phyloP scores from a whole-genome alignment of 2,329 filamentous ascomycete species.

The Teratosphaeria viscida region DNA sequence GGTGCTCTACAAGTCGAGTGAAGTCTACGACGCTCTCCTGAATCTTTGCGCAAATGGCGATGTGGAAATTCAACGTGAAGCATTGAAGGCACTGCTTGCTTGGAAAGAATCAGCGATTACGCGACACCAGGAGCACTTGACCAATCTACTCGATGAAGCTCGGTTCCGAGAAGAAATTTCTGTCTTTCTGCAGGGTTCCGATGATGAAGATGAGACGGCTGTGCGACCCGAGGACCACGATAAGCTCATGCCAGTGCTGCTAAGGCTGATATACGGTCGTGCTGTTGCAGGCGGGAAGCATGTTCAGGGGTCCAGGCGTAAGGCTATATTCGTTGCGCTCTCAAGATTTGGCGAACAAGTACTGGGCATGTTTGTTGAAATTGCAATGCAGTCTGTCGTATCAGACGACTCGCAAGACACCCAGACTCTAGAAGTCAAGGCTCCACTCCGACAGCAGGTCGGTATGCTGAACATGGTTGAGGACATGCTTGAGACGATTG shows the following conservation, averaged over 20 bases:
- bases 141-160: slow-evolving; percentile 80
- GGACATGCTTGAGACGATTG: slow-evolving; percentile 74
- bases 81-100: slow-evolving; percentile 72
- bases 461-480: slow-evolving; percentile 89
- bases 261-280: slow-evolving; percentile 80
- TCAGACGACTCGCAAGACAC: neutral
- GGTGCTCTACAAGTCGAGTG: slow-evolving; percentile 65
- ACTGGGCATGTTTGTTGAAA: slow-evolving; percentile 69
- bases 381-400: slow-evolving; percentile 52
- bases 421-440: neutral
- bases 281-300: slow-evolving; percentile 72
- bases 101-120: slow-evolving; percentile 76
- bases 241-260: slow-evolving; percentile 71
- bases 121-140: slow-evolving; percentile 73
- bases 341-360: slow-evolving; percentile 66
- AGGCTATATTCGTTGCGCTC: slow-evolving; percentile 62
- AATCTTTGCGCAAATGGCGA: slow-evolving; percentile 78
- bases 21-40: slow-evolving; percentile 67
- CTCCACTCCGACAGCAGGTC: slow-evolving; percentile 59
- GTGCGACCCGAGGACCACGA: slow-evolving; percentile 62
- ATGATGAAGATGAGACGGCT: slow-evolving; percentile 46
- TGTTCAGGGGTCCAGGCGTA: slow-evolving; percentile 69
- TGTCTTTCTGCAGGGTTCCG: slow-evolving; percentile 51
- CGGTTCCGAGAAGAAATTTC: slow-evolving; percentile 91
- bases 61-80: slow-evolving; percentile 73